phyloP scores from a whole-genome alignment of 768 basidiomycete species.

The Phylloporus rhodoxanthus region DNA sequence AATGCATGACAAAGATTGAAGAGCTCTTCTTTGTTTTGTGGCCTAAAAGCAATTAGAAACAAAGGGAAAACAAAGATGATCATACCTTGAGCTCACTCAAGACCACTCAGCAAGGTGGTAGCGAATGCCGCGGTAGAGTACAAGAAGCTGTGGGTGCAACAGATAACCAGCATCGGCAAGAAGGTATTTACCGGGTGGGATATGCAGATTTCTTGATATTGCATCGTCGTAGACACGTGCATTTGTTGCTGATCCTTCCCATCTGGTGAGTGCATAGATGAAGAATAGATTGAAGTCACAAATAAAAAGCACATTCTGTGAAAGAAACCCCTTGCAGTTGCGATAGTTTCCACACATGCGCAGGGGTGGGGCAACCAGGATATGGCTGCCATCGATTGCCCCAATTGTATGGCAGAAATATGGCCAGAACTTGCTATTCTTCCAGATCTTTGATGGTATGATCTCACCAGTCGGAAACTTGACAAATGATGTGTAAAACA shows the following conservation, averaged over 20 bases:
- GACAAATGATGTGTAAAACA: too few species aligned
- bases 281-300: too few species aligned
- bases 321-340: too few species aligned
- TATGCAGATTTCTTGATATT: not conserved
- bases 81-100: too few species aligned
- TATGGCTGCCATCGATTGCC: not conserved
- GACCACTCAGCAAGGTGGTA: conserved; percentile 37
- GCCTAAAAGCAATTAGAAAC: too few species aligned
- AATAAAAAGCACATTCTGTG: too few species aligned
- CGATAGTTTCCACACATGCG: too few species aligned
- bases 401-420: not conserved
- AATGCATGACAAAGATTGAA: conserved; percentile 25
- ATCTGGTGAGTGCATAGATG: conserved; percentile 35
- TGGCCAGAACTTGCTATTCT: too few species aligned
- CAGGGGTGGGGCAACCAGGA: too few species aligned
- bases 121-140: not conserved
- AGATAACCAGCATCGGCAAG: not conserved
- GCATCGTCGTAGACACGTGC: conserved; percentile 13
- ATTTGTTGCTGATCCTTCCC: conserved; percentile 39
- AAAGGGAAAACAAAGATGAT: too few species aligned
- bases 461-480: too few species aligned
- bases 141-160: not conserved
- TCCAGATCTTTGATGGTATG: too few species aligned
- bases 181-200: not conserved
- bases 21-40: conserved; percentile 19